Evolutionary conservation across 768 basidiomycete species (phyloP).

Genomic region (Podaxis sp.): DNA sequence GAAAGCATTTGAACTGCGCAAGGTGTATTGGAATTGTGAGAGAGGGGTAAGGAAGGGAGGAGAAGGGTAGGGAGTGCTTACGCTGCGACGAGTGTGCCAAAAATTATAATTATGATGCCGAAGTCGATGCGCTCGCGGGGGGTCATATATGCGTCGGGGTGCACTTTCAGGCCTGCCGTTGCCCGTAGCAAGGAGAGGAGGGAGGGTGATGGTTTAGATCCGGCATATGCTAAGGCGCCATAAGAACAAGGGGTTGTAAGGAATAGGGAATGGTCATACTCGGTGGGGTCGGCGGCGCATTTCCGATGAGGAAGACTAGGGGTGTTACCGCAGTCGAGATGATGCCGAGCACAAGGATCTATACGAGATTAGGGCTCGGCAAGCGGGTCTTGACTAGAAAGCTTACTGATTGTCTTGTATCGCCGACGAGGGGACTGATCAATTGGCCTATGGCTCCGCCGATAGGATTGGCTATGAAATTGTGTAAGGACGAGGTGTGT

Average conservation of each 20-base stretch:
- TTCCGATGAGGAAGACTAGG: slow-evolving; percentile 53
- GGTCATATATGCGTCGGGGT: slow-evolving; percentile 56
- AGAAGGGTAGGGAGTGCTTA: slow-evolving; percentile 29
- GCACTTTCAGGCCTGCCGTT: slow-evolving; percentile 41
- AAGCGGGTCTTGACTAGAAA: background rate
- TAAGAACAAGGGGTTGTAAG: slow-evolving; percentile 13
- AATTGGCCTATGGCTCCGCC: slow-evolving; percentile 75
- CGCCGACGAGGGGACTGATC: slow-evolving; percentile 59
- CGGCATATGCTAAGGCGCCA: slow-evolving; percentile 54
- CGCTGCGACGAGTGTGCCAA: slow-evolving; percentile 66
- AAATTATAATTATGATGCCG: slow-evolving; percentile 51
- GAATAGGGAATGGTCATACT: slow-evolving; percentile 42
- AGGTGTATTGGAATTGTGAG: background rate
- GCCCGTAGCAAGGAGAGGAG: slow-evolving; percentile 54
- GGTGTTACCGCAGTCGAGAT: slow-evolving; percentile 64
- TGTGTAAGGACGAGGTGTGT: background rate
- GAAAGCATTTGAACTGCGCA: slow-evolving; percentile 56
- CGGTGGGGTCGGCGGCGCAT: slow-evolving; percentile 72
- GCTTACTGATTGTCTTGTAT: slow-evolving; percentile 57
- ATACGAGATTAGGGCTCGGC: background rate
- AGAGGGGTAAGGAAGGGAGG: background rate
- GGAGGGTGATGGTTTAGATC: slow-evolving; percentile 55
- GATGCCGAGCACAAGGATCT: slow-evolving; percentile 74
- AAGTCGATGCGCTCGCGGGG: slow-evolving; percentile 71
- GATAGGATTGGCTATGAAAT: slow-evolving; percentile 62